These are phyloP conservation scores for Aspergillus sp. DNA, from an alignment of 2,329 filamentous ascomycete genomes.

Conservation along the genomic window DNA sequence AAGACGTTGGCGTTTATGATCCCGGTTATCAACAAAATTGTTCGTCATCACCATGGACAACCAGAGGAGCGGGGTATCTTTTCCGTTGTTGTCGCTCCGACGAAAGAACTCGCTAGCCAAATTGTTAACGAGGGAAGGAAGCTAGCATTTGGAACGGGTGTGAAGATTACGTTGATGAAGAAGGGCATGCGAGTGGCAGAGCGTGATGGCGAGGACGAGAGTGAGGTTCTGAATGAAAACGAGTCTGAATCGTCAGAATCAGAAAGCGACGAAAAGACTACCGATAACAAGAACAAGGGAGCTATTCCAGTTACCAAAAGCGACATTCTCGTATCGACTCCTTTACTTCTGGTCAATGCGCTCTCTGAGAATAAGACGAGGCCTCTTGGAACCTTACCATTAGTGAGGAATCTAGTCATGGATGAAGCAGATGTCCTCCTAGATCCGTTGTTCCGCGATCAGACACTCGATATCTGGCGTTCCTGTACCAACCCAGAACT, in stretches of 20 bases:
- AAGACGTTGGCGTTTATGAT: slow-evolving; percentile 95
- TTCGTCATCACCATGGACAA: slow-evolving; percentile 53
- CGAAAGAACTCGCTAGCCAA: slow-evolving; percentile 77
- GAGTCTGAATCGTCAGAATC: slow-evolving; percentile 41
- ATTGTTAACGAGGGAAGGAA: slow-evolving; percentile 83
- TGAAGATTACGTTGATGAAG: slow-evolving; percentile 77
- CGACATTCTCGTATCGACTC: slow-evolving; percentile 79
- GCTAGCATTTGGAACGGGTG: slow-evolving; percentile 70
- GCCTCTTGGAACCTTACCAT: slow-evolving; percentile 56
- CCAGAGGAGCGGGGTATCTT: slow-evolving; percentile 60
- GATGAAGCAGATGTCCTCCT: slow-evolving; percentile 96
- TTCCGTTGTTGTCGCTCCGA: slow-evolving; percentile 73
- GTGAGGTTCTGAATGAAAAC: slow-evolving; percentile 40
- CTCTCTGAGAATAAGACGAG: slow-evolving; percentile 52
- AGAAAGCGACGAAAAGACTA: slow-evolving; percentile 29
- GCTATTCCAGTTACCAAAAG: slow-evolving; percentile 63
- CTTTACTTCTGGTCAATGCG: slow-evolving; percentile 73
- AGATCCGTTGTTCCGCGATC: slow-evolving; percentile 84
- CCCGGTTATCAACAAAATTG: slow-evolving; percentile 75
- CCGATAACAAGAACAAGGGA: slow-evolving; percentile 26
- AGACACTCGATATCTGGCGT: slow-evolving; percentile 82
- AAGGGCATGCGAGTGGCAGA: slow-evolving; percentile 75
- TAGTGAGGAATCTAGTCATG: slow-evolving; percentile 72
- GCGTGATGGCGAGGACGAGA: slow-evolving; percentile 41
- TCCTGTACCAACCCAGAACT: slow-evolving; percentile 71